Evolutionary conservation across 345 rosid genomes (phyloP).

Genomic region (Mangifera indica): DNA sequence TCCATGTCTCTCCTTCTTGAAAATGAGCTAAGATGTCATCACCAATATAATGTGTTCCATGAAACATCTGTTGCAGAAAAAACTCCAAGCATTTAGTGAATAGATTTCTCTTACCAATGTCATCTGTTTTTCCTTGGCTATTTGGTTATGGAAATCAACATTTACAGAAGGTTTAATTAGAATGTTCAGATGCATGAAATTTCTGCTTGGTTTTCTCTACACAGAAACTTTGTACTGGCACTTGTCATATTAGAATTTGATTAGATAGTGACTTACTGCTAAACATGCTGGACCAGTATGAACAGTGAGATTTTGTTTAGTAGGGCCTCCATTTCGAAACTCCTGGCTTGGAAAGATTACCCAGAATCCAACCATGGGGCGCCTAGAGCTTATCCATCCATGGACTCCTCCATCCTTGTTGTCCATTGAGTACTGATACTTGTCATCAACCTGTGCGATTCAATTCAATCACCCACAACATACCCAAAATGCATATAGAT

Average conservation of each 20-base stretch:
- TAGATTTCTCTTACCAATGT: too few relatives aligned
- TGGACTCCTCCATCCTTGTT: constrained; percentile 40
- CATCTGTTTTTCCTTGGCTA: too few relatives aligned
- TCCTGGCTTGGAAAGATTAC: constrained; percentile 37
- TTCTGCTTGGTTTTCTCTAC: too few relatives aligned
- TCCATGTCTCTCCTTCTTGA: constrained; percentile 42
- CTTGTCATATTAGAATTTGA: too few relatives aligned
- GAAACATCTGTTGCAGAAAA: constrained; percentile 31
- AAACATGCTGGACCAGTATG: constrained; percentile 39
- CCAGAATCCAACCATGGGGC: constrained; percentile 43
- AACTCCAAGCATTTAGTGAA: background rate
- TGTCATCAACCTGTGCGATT: constrained; percentile 44
- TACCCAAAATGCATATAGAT: background rate
- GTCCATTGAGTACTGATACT: constrained; percentile 44
- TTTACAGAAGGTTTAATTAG: too few relatives aligned
- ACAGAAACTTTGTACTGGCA: too few relatives aligned
- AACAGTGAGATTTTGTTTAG: constrained; percentile 43
- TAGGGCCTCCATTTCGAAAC: constrained; percentile 41
- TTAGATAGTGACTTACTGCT: constrained; percentile 25
- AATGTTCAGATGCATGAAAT: too few relatives aligned
- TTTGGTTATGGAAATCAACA: too few relatives aligned
- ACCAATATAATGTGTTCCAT: constrained; percentile 34
- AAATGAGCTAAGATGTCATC: constrained; percentile 35
- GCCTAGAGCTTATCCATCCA: constrained; percentile 44
- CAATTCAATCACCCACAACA: constrained; percentile 2